Conservation (phyloP, 108 stramenopile species). For the Cyclotella kingstonii region DNA sequence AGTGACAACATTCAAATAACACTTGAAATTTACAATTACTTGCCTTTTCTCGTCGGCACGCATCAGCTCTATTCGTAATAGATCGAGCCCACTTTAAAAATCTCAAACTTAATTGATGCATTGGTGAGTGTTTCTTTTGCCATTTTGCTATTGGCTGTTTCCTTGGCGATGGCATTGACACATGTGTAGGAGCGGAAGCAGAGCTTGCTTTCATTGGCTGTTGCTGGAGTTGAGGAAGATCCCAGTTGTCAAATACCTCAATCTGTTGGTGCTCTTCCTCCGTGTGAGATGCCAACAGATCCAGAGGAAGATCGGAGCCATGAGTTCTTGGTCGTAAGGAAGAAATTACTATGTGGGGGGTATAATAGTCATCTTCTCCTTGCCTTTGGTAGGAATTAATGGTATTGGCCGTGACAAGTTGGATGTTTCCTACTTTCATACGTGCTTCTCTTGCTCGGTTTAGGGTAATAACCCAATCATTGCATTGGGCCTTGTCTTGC, state of each 20-base stretch:
- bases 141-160: conserved; percentile 34
- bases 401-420: conserved; percentile 47
- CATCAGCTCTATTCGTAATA: conserved; percentile 33
- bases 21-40: conserved; percentile 1
- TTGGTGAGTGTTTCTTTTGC: conserved; percentile 46
- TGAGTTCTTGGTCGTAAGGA: conserved; percentile 36
- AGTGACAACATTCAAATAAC: neutral
- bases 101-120: conserved; percentile 40
- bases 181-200: neutral
- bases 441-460: conserved; percentile 82
- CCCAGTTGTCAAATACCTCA: conserved; percentile 32
- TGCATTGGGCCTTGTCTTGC: conserved; percentile 64
- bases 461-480: conserved; percentile 86
- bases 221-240: conserved; percentile 6
- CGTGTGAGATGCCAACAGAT: conserved; percentile 27
- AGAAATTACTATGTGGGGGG: conserved; percentile 43
- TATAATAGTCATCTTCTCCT: conserved; percentile 34
- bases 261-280: conserved; percentile 38
- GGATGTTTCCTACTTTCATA: conserved; percentile 75
- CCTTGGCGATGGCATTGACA: neutral
- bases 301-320: conserved; percentile 23
- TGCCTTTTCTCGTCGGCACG: conserved; percentile 23
- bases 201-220: conserved; percentile 2
- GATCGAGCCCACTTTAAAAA: conserved; percentile 45
- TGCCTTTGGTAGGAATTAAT: conserved; percentile 30